A percentile compares a stretch with the other conserved stretches of the same genome.
Conservation (phyloP, 768 basidiomycete species). For the Cytidiella melzeri region DNA sequence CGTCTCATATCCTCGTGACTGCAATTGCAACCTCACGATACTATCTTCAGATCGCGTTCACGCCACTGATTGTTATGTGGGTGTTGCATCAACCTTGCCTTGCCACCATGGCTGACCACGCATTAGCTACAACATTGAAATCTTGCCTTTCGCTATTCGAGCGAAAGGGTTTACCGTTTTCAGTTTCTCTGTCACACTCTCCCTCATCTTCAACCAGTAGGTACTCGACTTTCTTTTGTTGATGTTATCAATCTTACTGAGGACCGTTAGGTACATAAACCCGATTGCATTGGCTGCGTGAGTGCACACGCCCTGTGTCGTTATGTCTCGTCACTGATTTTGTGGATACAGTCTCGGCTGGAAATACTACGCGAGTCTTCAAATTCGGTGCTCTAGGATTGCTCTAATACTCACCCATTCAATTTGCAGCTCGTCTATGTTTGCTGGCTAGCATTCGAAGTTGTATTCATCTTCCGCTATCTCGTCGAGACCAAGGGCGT, state of each 20-base stretch:
- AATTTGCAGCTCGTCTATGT: conserved; percentile 30
- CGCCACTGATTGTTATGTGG: conserved; percentile 35
- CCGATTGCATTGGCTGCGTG: conserved; percentile 32
- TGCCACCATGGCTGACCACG: not conserved
- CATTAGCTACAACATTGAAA: conserved; percentile 39
- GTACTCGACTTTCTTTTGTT: conserved; percentile 1
- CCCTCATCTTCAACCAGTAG: conserved; percentile 45
- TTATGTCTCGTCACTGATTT: not conserved
- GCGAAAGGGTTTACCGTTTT: conserved; percentile 43
- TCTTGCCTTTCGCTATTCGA: conserved; percentile 42
- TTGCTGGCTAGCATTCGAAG: conserved; percentile 36
- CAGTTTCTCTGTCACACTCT: conserved; percentile 38
- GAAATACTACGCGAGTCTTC: conserved; percentile 37
- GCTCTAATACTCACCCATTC: not conserved
- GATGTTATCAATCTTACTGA: not conserved
- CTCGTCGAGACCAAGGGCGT: conserved; percentile 35
- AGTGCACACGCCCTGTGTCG: not conserved
- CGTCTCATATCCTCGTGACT: conserved; percentile 1
- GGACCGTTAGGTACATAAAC: conserved; percentile 28
- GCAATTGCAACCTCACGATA: not conserved
- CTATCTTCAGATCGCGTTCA: conserved; percentile 29
- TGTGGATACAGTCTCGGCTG: conserved; percentile 29
- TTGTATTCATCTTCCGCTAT: conserved; percentile 32
- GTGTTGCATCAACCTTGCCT: conserved; percentile 6
- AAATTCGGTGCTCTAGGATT: not conserved